These are phyloP conservation scores for Helianthus tuberosus DNA, from an alignment of 129 eudicot species.

Conservation along the genomic window DNA sequence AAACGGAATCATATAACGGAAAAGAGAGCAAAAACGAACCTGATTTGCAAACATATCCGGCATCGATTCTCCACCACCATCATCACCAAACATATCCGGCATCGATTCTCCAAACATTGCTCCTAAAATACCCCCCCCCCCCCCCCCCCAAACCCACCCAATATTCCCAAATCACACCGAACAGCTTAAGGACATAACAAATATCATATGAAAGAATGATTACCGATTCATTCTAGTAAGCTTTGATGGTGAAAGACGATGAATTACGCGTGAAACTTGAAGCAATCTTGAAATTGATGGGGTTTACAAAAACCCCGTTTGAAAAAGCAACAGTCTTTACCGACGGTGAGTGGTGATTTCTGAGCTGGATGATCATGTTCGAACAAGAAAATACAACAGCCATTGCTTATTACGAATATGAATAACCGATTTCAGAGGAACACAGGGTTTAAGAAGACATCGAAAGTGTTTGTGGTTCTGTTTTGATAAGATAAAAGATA, in stretches of 20 bases:
- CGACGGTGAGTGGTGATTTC: constrained; percentile 22
- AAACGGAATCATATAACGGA: too few relatives aligned
- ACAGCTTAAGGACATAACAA: background rate
- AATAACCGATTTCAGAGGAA: background rate
- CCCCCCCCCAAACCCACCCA: too few relatives aligned
- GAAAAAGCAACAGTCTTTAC: constrained; percentile 19
- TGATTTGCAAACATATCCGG: too few relatives aligned
- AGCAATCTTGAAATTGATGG: constrained; percentile 22
- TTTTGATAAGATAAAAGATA: constrained; percentile 15
- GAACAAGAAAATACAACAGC: constrained; percentile 33
- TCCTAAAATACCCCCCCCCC: too few relatives aligned
- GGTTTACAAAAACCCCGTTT: constrained; percentile 27
- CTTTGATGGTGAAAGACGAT: constrained; percentile 26
- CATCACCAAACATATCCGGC: too few relatives aligned
- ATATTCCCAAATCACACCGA: too few relatives aligned
- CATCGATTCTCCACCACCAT: too few relatives aligned
- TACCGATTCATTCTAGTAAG: constrained; percentile 29
- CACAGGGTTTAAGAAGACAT: too few relatives aligned
- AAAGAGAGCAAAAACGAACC: too few relatives aligned
- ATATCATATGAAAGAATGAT: constrained; percentile 1
- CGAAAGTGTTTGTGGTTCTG: constrained; percentile 14
- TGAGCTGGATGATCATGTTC: constrained; percentile 23
- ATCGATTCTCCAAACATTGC: too few relatives aligned
- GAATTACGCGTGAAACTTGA: constrained; percentile 12
- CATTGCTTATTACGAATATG: background rate